Evolutionary conservation across 2,329 filamentous ascomycete species (phyloP).

Genomic region (Aureobasidium sp.): DNA sequence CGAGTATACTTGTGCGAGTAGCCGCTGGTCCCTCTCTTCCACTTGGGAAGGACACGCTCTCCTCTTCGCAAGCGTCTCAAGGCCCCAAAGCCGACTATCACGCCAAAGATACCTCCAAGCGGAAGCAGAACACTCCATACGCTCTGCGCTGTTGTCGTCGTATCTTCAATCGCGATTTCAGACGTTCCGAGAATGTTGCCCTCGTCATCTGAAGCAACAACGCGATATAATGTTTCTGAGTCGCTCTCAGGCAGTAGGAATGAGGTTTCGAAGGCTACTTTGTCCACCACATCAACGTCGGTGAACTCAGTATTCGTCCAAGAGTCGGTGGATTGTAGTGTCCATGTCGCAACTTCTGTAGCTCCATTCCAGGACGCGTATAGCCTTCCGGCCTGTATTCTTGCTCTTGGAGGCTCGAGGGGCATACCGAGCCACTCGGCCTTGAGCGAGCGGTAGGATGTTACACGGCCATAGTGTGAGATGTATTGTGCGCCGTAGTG

Average conservation of each 20-base stretch:
- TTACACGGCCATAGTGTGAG: constrained; percentile 31
- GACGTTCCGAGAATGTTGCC: constrained; percentile 17
- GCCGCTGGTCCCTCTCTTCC: not conserved
- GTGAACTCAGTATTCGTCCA: not conserved
- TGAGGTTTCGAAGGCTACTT: constrained; percentile 16
- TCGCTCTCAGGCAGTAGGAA: constrained; percentile 12
- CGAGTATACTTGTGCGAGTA: constrained; percentile 11
- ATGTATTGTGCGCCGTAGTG: constrained; percentile 35
- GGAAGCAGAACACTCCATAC: constrained; percentile 8
- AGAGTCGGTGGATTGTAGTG: constrained; percentile 21
- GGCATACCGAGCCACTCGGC: constrained; percentile 14
- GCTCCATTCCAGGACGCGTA: constrained; percentile 19
- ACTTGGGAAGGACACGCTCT: not conserved
- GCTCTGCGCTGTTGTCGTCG: not conserved
- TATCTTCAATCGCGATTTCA: not conserved
- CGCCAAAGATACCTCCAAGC: not conserved
- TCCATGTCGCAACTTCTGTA: constrained; percentile 18
- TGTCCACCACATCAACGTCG: constrained; percentile 16
- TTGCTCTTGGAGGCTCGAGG: constrained; percentile 19
- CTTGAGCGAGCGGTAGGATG: constrained; percentile 45
- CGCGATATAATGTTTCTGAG: constrained; percentile 14
- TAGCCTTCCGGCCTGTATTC: constrained; percentile 29
- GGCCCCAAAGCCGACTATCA: not conserved
- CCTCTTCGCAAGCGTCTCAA: not conserved
- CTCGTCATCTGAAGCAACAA: constrained; percentile 19